phyloP scores from a whole-genome alignment of 108 stramenopile species.

The Bacterosira constricta region DNA sequence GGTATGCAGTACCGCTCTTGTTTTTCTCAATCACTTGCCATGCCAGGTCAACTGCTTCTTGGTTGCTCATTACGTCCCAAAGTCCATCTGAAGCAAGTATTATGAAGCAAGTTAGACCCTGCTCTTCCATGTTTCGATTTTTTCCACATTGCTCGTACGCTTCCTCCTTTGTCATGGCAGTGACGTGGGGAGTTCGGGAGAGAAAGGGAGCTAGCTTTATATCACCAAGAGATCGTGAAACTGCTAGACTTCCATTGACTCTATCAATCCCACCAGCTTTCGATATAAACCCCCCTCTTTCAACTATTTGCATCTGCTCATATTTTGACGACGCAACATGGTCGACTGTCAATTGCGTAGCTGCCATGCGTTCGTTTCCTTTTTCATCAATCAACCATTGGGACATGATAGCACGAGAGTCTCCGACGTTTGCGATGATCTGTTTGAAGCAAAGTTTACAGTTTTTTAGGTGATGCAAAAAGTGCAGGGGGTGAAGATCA shows the following conservation, averaged over 20 bases:
- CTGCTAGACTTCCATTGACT: constrained; percentile 91
- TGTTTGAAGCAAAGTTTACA: too few relatives aligned
- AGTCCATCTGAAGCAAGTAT: constrained; percentile 94
- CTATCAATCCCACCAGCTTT: constrained; percentile 61
- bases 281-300: constrained; percentile 73
- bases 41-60: constrained; percentile 87
- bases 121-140: not conserved
- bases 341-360: constrained; percentile 82
- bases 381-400: constrained; percentile 34
- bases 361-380: constrained; percentile 29
- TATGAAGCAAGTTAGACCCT: constrained; percentile 71
- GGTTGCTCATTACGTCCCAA: constrained; percentile 93
- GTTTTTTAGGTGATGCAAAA: too few relatives aligned
- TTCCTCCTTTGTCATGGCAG: constrained; percentile 56
- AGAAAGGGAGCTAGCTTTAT: constrained; percentile 56
- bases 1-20: constrained; percentile 59
- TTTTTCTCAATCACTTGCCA: constrained; percentile 11
- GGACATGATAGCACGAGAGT: constrained; percentile 88
- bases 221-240: constrained; percentile 90
- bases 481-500: too few relatives aligned
- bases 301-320: constrained; percentile 63
- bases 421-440: constrained; percentile 92
- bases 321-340: constrained; percentile 77
- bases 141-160: constrained; percentile 48
- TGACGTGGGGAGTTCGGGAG: constrained; percentile 74